These are phyloP conservation scores for Coemansia sp. DNA, from an alignment of 192 early-diverging fungal species.

Conservation along the genomic window DNA sequence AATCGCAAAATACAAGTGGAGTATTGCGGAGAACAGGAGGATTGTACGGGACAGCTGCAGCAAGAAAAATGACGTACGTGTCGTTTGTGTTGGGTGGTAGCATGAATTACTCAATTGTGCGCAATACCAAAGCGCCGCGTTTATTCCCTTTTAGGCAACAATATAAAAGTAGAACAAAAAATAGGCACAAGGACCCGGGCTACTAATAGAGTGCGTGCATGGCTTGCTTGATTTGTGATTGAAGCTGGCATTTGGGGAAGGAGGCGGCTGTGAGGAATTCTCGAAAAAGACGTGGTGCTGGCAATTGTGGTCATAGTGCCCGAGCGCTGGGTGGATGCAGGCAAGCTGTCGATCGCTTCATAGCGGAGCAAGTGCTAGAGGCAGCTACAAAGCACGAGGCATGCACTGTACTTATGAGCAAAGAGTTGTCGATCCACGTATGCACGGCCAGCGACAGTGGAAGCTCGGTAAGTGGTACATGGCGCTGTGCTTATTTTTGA, in stretches of 20 bases:
- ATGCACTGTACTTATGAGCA: conserved; percentile 30
- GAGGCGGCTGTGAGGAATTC: conserved; percentile 46
- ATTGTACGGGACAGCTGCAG: conserved; percentile 12
- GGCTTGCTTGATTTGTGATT: conserved; percentile 3
- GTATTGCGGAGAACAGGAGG: not conserved
- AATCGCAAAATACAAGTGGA: conserved; percentile 43
- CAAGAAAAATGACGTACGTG: conserved; percentile 41
- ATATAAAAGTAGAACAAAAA: too few species aligned
- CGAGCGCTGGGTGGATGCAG: conserved; percentile 1
- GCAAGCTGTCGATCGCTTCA: not conserved
- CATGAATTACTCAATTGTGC: not conserved
- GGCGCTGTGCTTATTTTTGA: not conserved
- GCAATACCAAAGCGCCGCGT: not conserved
- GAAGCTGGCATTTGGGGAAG: conserved; percentile 37
- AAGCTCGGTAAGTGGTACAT: conserved; percentile 26
- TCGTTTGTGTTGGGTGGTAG: not conserved
- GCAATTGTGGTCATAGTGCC: conserved; percentile 17
- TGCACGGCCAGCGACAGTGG: conserved; percentile 10
- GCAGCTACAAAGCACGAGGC: conserved; percentile 11
- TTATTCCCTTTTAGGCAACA: not conserved
- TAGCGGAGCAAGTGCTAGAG: conserved; percentile 1
- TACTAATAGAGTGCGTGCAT: not conserved
- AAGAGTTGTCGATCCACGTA: conserved; percentile 28
- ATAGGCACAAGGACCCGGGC: not conserved
- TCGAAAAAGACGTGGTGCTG: not conserved